Evolutionary conservation across 2,329 filamentous ascomycete genomes (phyloP).

Genomic region (Neobulgaria alba): DNA sequence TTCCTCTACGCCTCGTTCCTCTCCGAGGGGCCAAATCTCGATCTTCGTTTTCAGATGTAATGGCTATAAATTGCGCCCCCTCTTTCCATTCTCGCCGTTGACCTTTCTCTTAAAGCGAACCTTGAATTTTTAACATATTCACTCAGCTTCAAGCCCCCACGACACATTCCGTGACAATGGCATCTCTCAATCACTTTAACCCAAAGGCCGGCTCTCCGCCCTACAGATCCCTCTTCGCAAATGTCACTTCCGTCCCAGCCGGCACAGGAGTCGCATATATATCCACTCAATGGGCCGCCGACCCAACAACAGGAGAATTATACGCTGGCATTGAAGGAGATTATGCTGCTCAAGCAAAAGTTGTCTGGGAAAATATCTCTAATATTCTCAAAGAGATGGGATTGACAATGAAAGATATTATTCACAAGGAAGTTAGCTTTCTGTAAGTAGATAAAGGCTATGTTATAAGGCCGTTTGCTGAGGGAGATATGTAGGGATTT

Average conservation of each 20-base stretch:
- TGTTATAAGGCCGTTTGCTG: no score
- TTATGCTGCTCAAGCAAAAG: slow-evolving; percentile 5
- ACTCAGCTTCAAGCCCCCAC: no score
- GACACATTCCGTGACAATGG: no score
- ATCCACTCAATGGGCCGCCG: slow-evolving; percentile 12
- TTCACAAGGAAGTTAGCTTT: slow-evolving; percentile 6
- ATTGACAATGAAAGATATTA: slow-evolving; percentile 5
- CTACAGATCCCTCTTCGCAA: slow-evolving; percentile 7
- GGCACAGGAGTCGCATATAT: slow-evolving; percentile 10
- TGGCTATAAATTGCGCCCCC: no score
- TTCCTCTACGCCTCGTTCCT: no score
- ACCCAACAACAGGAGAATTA: slow-evolving; percentile 6
- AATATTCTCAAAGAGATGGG: slow-evolving; percentile 11
- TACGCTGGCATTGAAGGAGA: slow-evolving; percentile 5
- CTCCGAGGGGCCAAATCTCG: no score
- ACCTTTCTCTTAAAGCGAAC: no score
- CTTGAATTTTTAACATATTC: no score
- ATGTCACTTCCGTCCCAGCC: slow-evolving; percentile 7
- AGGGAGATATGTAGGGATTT: no score
- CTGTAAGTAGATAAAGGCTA: no score
- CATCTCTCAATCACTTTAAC: slow-evolving; percentile 5
- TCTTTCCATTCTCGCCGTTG: no score
- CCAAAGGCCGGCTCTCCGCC: slow-evolving; percentile 3
- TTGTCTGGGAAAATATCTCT: slow-evolving; percentile 6
- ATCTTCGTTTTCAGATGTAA: no score